A percentile compares a stretch with the other conserved stretches of the same genome.
These are phyloP conservation scores for Exsudoporus floridanus DNA, from an alignment of 1,284 basidiomycete species.

Conservation along the genomic window DNA sequence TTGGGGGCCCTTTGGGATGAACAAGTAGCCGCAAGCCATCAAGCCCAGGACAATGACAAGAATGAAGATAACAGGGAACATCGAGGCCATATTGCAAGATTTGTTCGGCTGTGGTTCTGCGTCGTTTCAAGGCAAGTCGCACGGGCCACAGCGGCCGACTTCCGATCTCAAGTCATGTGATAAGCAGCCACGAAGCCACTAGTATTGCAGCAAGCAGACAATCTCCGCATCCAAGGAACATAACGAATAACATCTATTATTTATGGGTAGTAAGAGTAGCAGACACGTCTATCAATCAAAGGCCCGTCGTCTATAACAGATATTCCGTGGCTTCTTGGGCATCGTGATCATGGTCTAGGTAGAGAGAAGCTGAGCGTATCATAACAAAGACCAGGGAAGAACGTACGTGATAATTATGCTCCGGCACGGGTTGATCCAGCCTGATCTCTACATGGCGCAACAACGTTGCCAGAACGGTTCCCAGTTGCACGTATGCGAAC, in stretches of 20 bases:
- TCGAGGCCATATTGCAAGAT: slow-evolving; percentile 46
- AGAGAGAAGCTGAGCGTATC: slow-evolving; percentile 5
- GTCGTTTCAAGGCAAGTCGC: neutral
- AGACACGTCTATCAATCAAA: slow-evolving; percentile 25
- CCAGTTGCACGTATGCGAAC: slow-evolving; percentile 95
- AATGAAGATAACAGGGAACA: slow-evolving; percentile 54
- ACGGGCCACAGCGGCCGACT: neutral
- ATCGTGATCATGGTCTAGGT: slow-evolving; percentile 70
- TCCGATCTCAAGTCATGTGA: slow-evolving; percentile 12
- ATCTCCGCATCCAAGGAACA: too few species aligned
- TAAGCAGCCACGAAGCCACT: neutral
- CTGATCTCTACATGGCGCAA: slow-evolving; percentile 77
- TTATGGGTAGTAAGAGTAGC: slow-evolving; percentile 4
- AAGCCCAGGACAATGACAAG: slow-evolving; percentile 60
- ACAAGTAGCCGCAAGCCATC: slow-evolving; percentile 65
- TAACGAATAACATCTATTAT: too few species aligned
- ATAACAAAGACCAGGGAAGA: neutral
- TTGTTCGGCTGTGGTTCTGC: neutral
- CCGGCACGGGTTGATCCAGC: slow-evolving; percentile 68
- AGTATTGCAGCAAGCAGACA: too few species aligned
- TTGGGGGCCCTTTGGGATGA: slow-evolving; percentile 80
- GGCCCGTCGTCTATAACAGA: slow-evolving; percentile 46
- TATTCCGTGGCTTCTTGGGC: slow-evolving; percentile 52
- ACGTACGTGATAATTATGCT: slow-evolving; percentile 87
- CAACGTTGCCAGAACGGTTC: slow-evolving; percentile 79